Percentiles rank a stretch among this genome's conserved stretches.
These are phyloP conservation scores for Quillaja saponaria DNA, from an alignment of 306 rosid genomes.

Conservation along the genomic window DNA sequence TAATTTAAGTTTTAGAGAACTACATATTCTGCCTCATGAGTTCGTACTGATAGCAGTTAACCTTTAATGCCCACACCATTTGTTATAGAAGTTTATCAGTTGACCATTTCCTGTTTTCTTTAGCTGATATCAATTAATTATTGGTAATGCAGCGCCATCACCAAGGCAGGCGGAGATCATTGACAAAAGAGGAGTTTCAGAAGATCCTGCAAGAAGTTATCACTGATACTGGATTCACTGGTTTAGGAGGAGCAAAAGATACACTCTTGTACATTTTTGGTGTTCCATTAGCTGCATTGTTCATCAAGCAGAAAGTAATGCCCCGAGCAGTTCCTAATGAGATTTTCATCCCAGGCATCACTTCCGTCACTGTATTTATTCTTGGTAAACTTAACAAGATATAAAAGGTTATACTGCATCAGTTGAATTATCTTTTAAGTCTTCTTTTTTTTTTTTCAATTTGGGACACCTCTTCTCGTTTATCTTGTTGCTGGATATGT, in stretches of 20 bases:
- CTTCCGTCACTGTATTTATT: constrained; percentile 55
- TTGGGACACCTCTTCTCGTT: too few relatives aligned
- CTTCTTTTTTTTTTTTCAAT: too few relatives aligned
- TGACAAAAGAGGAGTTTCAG: constrained; percentile 38
- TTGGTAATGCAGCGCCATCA: constrained; percentile 31
- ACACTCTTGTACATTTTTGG: constrained; percentile 53
- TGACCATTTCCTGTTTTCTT: too few relatives aligned
- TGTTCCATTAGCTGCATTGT: constrained; percentile 53
- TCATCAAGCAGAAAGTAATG: constrained; percentile 45
- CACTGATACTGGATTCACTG: constrained; percentile 33
- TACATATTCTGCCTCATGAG: too few relatives aligned
- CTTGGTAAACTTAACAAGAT: constrained; percentile 67
- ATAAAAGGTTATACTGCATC: neutral
- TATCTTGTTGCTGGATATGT: too few relatives aligned
- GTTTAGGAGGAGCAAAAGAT: constrained; percentile 50
- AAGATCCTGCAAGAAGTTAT: constrained; percentile 34
- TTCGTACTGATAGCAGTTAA: too few relatives aligned
- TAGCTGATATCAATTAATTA: too few relatives aligned
- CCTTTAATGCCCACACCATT: too few relatives aligned
- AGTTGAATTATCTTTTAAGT: neutral
- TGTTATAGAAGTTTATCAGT: too few relatives aligned
- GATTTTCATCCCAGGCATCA: constrained; percentile 52
- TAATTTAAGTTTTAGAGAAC: too few relatives aligned
- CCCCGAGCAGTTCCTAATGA: constrained; percentile 44
- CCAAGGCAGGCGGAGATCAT: accelerated